Base-by-base conservation (phyloP, 768 basidiomycete genomes). In the Cystobasidium onofrii region DNA sequence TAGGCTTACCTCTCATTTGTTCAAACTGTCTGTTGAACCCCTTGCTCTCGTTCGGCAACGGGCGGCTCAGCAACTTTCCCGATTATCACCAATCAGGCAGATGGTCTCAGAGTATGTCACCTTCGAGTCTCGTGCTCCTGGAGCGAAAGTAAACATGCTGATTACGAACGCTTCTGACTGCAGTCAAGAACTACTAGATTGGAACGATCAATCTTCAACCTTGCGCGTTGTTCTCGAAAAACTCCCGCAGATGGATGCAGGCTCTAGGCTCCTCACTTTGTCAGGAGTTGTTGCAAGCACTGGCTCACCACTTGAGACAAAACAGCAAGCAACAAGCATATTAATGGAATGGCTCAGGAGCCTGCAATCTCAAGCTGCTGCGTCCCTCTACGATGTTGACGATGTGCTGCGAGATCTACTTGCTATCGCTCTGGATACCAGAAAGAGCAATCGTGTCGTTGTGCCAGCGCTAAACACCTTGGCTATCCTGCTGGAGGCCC, bases 21-120 rank as follows among this genome's bases (percentile, higher is more conserved):
- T 94, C 72, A 95, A 92, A 82, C 92, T 94, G 79, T 90, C 90
- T 3, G 87, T 90, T 33, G 95, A 97, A 81, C 85, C 92, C 77
- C 85, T 98, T 20, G 93, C 96, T 80, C 92, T 89, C 78, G 90
- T 97, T 62, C 86, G 95, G 55, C 89, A 89, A 73, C 87, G 86
- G 63, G 90, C 91, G 10, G 91, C 4, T 27, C 54, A 12, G 52
- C 65, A 67, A 29, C 65, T 67, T 17, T 29, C 29, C 6, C 65
- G 65, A 4, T 29, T 67, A 7, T 31, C 27, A 15, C n/a, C 41
- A 1, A 17, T 52, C 10, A 23, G 9, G 2, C 20, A 44, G 12
- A 15, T 41, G 13, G 7, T 67, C 2, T 43, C 44, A 18, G 41
- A 31, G 65, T 67, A 39, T 1, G 65, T 52, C 23, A 18, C 43